A percentile compares a stretch with the other conserved stretches of the same genome.
Conservation (phyloP, 768 basidiomycete species). For the Hortiboletus campestris region DNA sequence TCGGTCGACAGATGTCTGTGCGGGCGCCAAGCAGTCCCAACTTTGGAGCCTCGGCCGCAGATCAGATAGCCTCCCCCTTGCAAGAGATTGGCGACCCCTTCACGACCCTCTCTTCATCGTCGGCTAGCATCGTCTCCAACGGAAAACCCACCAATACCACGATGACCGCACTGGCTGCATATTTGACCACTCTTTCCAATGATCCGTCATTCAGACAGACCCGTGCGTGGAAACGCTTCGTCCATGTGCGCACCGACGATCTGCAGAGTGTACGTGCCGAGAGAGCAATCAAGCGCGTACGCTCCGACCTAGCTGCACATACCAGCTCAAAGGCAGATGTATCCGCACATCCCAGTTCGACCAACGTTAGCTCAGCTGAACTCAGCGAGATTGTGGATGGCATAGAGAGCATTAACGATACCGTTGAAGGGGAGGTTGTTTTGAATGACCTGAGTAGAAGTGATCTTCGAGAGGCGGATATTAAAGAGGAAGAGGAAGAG, state of each 20-base stretch:
- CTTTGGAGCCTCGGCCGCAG: constrained; percentile 34
- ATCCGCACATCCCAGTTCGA: constrained; percentile 21
- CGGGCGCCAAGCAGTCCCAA: constrained; percentile 31
- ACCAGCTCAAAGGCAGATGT: constrained; percentile 38
- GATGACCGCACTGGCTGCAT: constrained; percentile 70
- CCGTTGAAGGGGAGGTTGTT: constrained; percentile 22
- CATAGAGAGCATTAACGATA: constrained; percentile 31
- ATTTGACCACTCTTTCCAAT: constrained; percentile 78
- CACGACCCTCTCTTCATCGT: constrained; percentile 37
- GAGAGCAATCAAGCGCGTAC: constrained; percentile 82
- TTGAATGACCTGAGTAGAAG: constrained; percentile 14
- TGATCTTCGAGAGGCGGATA: constrained; percentile 21
- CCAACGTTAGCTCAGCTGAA: constrained; percentile 28
- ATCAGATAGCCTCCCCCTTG: constrained; percentile 46
- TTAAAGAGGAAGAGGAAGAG: constrained; percentile 31
- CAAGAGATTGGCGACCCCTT: constrained; percentile 66
- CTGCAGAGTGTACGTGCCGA: constrained; percentile 84
- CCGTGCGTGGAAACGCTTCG: constrained; percentile 81
- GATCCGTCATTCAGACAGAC: constrained; percentile 58
- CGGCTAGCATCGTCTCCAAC: constrained; percentile 18
- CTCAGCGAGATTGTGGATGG: constrained; percentile 34
- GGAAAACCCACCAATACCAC: constrained; percentile 42
- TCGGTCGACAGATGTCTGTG: constrained; percentile 40
- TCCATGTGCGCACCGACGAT: constrained; percentile 83
- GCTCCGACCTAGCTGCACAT: constrained; percentile 82